Conservation (phyloP, 345 rosid species). For the Murraya koenigii region DNA sequence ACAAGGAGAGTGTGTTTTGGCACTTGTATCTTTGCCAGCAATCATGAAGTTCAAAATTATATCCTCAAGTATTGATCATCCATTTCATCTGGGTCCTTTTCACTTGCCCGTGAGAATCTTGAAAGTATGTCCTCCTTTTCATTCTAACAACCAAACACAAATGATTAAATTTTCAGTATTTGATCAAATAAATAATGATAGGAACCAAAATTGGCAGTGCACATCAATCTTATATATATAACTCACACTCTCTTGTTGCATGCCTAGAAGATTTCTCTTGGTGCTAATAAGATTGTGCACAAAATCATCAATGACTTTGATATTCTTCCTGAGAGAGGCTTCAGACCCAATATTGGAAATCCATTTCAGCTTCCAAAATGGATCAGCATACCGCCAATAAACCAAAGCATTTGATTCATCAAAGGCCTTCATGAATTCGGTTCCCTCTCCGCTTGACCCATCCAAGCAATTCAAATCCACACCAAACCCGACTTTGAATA, state of each 20-base stretch:
- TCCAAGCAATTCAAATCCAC: conserved; percentile 58
- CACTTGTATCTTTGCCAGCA: conserved; percentile 73
- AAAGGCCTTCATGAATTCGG: conserved; percentile 58
- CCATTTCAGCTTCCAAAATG: conserved; percentile 68
- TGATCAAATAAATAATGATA: neutral
- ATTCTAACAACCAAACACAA: conserved; percentile 24
- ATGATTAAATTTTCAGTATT: neutral
- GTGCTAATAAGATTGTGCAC: conserved; percentile 43
- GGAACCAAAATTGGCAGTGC: neutral
- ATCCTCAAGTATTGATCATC: conserved; percentile 63
- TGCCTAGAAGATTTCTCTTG: conserved; percentile 37
- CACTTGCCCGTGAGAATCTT: conserved; percentile 53
- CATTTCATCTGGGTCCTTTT: conserved; percentile 58
- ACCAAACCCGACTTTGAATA: conserved; percentile 82
- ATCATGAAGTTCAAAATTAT: conserved; percentile 64
- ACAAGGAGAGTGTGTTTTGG: conserved; percentile 64
- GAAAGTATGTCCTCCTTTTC: conserved; percentile 66
- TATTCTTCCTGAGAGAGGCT: conserved; percentile 44
- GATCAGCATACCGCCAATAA: conserved; percentile 56
- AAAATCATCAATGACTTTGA: conserved; percentile 46
- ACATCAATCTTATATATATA: neutral
- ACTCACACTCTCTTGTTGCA: conserved; percentile 34
- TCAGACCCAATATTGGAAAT: conserved; percentile 52
- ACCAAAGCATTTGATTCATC: conserved; percentile 58
- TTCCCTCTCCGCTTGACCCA: conserved; percentile 48